These are phyloP conservation scores for Epichloe bromicola DNA, from an alignment of 2,329 filamentous ascomycete species.

Conservation along the genomic window DNA sequence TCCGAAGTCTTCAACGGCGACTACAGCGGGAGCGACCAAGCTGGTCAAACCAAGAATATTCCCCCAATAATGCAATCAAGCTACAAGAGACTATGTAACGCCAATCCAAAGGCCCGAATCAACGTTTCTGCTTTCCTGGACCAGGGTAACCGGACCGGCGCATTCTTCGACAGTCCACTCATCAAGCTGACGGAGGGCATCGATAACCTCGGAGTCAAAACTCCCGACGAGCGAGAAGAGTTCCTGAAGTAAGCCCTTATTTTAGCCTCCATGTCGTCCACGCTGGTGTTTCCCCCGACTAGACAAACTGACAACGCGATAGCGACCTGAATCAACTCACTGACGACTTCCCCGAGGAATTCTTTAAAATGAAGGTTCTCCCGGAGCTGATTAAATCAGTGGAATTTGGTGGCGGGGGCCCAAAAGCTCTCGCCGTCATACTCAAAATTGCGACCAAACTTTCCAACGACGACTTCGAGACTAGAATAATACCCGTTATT, in stretches of 20 bases:
- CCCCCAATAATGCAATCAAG: conserved; percentile 83
- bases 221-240: conserved; percentile 66
- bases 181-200: conserved; percentile 89
- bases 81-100: conserved; percentile 79
- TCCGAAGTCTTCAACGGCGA: conserved; percentile 87
- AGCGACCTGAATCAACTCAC: conserved; percentile 71
- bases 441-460: conserved; percentile 86
- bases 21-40: conserved; percentile 64
- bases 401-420: conserved; percentile 93
- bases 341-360: conserved; percentile 93
- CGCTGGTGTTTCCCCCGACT: conserved; percentile 1
- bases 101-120: conserved; percentile 78
- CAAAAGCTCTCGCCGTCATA: conserved; percentile 76
- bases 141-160: conserved; percentile 66
- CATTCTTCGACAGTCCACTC: conserved; percentile 85
- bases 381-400: conserved; percentile 95
- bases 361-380: conserved; percentile 93
- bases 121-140: conserved; percentile 80
- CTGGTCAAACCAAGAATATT: conserved; percentile 73
- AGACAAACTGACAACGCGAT: conserved; percentile 16
- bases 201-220: conserved; percentile 83
- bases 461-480: conserved; percentile 77
- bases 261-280: conserved; percentile 11
- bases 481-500: conserved; percentile 72
- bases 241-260: conserved; percentile 51